These are phyloP conservation scores for Haplographium delicatum DNA, from an alignment of 495 filamentous ascomycete genomes.

Conservation along the genomic window DNA sequence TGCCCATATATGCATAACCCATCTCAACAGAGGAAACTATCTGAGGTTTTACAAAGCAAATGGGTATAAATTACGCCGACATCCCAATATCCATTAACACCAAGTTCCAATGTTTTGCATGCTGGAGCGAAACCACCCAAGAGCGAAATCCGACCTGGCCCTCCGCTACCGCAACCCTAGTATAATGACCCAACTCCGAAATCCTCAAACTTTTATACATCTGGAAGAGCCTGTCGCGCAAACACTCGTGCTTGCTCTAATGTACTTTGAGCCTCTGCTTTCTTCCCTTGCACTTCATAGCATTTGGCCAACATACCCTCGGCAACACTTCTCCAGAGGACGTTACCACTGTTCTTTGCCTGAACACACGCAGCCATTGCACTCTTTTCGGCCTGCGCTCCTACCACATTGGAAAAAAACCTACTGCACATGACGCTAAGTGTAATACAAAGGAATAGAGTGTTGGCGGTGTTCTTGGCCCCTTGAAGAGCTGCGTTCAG, in stretches of 20 bases:
- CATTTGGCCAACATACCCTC: slow-evolving; percentile 74
- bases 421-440: slow-evolving; percentile 79
- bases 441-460: slow-evolving; percentile 75
- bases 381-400: slow-evolving; percentile 87
- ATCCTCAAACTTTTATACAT: neutral
- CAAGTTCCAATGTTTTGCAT: slow-evolving; percentile 5
- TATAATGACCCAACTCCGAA: neutral
- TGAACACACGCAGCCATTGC: slow-evolving; percentile 67
- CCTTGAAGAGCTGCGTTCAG: slow-evolving; percentile 56
- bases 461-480: slow-evolving; percentile 40
- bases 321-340: slow-evolving; percentile 80
- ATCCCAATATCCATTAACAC: slow-evolving; percentile 7
- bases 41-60: slow-evolving; percentile 15
- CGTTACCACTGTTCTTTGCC: slow-evolving; percentile 69
- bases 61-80: slow-evolving; percentile 22
- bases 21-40: too few relatives aligned
- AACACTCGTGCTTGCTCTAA: slow-evolving; percentile 10
- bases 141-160: neutral
- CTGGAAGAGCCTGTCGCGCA: slow-evolving; percentile 19
- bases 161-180: neutral
- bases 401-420: slow-evolving; percentile 81
- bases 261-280: slow-evolving; percentile 48
- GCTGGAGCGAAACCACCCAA: too few relatives aligned
- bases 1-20: neutral
- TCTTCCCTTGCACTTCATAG: slow-evolving; percentile 64